phyloP scores from a whole-genome alignment of 2,329 filamentous ascomycete genomes.

The Neoarthrinium moseri region DNA sequence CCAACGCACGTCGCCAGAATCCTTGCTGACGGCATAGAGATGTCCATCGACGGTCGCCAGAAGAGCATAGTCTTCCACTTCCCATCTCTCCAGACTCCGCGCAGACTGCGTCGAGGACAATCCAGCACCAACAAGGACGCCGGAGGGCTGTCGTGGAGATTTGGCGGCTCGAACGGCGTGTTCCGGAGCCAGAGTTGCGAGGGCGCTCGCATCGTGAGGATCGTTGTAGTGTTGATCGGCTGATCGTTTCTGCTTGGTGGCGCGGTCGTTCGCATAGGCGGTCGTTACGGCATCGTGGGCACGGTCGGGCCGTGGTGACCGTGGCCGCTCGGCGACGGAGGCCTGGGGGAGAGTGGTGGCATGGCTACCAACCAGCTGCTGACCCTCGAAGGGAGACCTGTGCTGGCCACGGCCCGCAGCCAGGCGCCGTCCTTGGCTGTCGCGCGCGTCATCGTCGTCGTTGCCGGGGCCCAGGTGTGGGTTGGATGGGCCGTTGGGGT shows the following conservation, averaged over 20 bases:
- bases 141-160: constrained; percentile 66
- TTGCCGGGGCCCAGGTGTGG: constrained; percentile 14
- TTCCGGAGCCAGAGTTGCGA: constrained; percentile 97
- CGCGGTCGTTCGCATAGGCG: constrained; percentile 28
- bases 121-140: constrained; percentile 54
- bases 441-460: constrained; percentile 13
- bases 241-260: constrained; percentile 29
- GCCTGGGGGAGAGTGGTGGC: constrained; percentile 23
- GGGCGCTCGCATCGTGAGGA: constrained; percentile 82
- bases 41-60: constrained; percentile 99
- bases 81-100: constrained; percentile 98
- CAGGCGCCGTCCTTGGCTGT: background rate
- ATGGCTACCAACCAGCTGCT: constrained; percentile 19
- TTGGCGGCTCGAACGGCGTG: constrained; percentile 90
- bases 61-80: constrained; percentile 99
- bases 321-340: constrained; percentile 7
- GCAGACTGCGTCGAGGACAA: constrained; percentile 84
- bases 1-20: constrained; percentile 83
- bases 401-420: constrained; percentile 15
- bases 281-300: constrained; percentile 19
- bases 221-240: constrained; percentile 33
- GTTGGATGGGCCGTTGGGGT: constrained; percentile 11
- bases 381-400: constrained; percentile 19
- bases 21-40: constrained; percentile 86
- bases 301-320: constrained; percentile 13